A percentile compares a stretch with the other conserved stretches of the same genome.
phyloP scores from a whole-genome alignment of 2,329 filamentous ascomycete genomes.

The Epichloe uncinata region DNA sequence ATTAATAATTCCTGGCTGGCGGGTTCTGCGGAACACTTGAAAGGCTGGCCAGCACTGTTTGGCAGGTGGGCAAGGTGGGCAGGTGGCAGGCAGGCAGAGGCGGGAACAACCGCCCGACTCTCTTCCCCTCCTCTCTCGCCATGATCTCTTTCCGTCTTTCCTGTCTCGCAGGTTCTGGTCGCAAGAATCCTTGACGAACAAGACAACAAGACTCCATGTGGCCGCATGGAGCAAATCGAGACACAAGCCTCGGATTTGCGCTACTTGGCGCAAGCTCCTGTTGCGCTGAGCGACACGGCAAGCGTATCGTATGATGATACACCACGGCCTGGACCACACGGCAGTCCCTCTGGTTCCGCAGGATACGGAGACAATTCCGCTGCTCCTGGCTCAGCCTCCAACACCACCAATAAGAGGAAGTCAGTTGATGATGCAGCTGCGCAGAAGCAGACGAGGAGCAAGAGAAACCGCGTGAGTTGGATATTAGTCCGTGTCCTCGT shows the following conservation, averaged over 20 bases:
- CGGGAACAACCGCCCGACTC: background rate
- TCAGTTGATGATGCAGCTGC: slow-evolving; percentile 27
- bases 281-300: slow-evolving; percentile 16
- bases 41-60: no score
- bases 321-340: slow-evolving; percentile 18
- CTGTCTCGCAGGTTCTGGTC: background rate
- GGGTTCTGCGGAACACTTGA: no score
- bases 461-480: slow-evolving; percentile 43
- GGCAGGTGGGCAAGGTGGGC: no score
- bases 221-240: slow-evolving; percentile 39
- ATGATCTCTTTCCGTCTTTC: background rate
- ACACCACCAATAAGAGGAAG: slow-evolving; percentile 24
- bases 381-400: slow-evolving; percentile 5
- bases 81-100: background rate
- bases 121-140: background rate
- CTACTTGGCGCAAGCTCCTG: slow-evolving; percentile 31
- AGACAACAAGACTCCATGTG: slow-evolving; percentile 2
- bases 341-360: slow-evolving; percentile 25
- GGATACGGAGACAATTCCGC: slow-evolving; percentile 38
- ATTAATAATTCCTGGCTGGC: no score
- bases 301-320: slow-evolving; percentile 22
- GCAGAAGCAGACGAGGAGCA: slow-evolving; percentile 45
- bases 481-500: background rate
- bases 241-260: slow-evolving; percentile 41
- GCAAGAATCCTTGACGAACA: background rate